Evolutionary conservation across 257 asterid genomes (phyloP).

Genomic region (Nicotiana otophora): DNA sequence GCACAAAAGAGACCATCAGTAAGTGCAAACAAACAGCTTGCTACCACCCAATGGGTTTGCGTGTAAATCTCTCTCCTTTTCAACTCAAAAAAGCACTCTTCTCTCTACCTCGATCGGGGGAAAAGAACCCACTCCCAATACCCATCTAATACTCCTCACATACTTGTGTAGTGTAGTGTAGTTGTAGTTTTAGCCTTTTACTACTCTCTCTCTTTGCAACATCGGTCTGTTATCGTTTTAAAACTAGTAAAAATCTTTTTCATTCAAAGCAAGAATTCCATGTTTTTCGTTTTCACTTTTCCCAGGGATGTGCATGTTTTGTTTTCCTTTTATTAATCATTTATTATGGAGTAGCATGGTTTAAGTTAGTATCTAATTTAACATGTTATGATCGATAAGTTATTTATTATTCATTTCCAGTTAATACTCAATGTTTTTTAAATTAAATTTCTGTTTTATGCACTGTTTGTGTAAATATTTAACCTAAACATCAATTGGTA

Average conservation of each 20-base stretch:
- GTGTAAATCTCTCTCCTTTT: slow-evolving; percentile 25
- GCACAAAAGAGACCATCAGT: slow-evolving; percentile 1
- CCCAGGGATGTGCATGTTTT: background rate
- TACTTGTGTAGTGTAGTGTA: background rate
- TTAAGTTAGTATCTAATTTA: no score
- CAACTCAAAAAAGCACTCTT: background rate
- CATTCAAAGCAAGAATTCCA: background rate
- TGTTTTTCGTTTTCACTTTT: background rate
- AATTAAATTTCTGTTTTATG: no score
- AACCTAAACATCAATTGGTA: no score
- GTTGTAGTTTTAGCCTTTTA: background rate
- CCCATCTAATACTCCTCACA: background rate
- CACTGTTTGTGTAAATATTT: no score
- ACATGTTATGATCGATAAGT: no score
- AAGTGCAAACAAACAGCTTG: slow-evolving; percentile 4
- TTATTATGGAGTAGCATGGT: no score
- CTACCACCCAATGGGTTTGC: slow-evolving; percentile 30
- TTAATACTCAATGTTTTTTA: no score
- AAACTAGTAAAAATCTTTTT: background rate
- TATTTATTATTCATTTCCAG: no score
- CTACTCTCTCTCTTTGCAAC: background rate
- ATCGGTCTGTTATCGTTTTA: background rate
- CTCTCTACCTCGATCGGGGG: background rate
- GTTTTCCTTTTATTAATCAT: background rate
- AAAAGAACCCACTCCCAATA: background rate